Base-by-base conservation (phyloP, 2,329 filamentous ascomycete species). In the Penicillium frequentans region DNA sequence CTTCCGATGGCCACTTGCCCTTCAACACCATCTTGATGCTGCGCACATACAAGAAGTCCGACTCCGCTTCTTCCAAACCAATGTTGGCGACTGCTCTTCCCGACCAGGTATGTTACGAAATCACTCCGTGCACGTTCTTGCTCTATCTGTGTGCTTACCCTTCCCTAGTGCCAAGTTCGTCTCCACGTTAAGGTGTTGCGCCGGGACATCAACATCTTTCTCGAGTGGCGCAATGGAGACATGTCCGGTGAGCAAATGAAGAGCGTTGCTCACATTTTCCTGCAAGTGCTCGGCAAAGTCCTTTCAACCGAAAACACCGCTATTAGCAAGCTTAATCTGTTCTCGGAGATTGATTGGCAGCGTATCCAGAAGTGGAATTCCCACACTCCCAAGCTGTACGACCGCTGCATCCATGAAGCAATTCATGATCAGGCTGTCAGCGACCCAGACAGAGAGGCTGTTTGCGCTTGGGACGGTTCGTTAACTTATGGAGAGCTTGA, bases 331-430 rank as follows among this genome's bases (percentile, higher is more conserved):
- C 70, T 82, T 26, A 80, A 84, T 66, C 73, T 84, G 3, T 84
- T 86, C 62, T 84, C 78, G 13, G 79, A 83, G 48, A 74, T 79
- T 9, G 84, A 87, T 61, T 80, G 81, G 59, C 75, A 80, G 5
- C 82, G 84, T 54, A 79, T 86, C 43, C 66, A 81, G 8, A 76
- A 79, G 5, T 84, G 84, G 72, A 83, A 82, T 50, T 78, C 78
- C 60, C 76, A 78, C 29, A 68, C 71, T 1, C 75, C 75, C 2
- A 65, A 73, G 35, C 68, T 67, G 1, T 73, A 77, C 1, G 73
- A 78, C 5, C 72, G 65, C 19, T 74, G 72, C 75, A 64, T 72
- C 71, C 47, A 77, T 73, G 50, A 75, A 67, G 13, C 70, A 5
- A 71, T 75, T 27, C 61, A 64, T 64, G 81, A 62, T 10, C 65